A percentile compares a stretch with the other conserved stretches of the same genome.
Evolutionary conservation across 1,139 yeast genomes (phyloP).

Genomic region (Saccharomyces hybrid): DNA sequence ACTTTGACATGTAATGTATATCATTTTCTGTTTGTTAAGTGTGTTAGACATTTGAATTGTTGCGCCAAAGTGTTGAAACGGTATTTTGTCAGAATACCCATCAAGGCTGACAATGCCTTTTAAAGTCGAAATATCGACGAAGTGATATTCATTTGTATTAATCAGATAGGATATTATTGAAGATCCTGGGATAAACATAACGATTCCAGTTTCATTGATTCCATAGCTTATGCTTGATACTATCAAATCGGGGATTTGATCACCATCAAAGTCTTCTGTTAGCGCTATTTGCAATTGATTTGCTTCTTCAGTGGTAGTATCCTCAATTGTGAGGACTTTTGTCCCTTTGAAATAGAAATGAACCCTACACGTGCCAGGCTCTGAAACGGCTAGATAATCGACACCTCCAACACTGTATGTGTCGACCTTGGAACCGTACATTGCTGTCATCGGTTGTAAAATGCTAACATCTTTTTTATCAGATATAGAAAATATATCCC

Average conservation of each 20-base stretch:
- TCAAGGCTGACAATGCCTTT: constrained; percentile 5
- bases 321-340: constrained; percentile 21
- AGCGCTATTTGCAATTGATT: constrained; percentile 14
- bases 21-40: constrained; percentile 10
- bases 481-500: constrained; percentile 12
- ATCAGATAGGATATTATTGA: constrained; percentile 18
- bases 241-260: constrained; percentile 37
- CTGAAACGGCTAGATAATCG: constrained; percentile 32
- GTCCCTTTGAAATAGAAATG: constrained; percentile 19
- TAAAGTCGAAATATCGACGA: constrained; percentile 14
- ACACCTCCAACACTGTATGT: constrained; percentile 19
- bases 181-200: constrained; percentile 35
- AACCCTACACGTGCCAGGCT: constrained; percentile 33
- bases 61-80: constrained; percentile 37
- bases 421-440: constrained; percentile 32
- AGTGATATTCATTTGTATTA: constrained; percentile 6
- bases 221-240: constrained; percentile 38
- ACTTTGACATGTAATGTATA: constrained; percentile 33
- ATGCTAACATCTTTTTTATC: not conserved
- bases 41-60: constrained; percentile 21
- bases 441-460: constrained; percentile 17
- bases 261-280: constrained; percentile 33
- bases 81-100: constrained; percentile 12
- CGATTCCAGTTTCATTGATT: constrained; percentile 39
- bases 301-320: constrained; percentile 10